Base-by-base conservation (phyloP, 2,329 filamentous ascomycete species). In the Chrysoporthe austroafricana region DNA sequence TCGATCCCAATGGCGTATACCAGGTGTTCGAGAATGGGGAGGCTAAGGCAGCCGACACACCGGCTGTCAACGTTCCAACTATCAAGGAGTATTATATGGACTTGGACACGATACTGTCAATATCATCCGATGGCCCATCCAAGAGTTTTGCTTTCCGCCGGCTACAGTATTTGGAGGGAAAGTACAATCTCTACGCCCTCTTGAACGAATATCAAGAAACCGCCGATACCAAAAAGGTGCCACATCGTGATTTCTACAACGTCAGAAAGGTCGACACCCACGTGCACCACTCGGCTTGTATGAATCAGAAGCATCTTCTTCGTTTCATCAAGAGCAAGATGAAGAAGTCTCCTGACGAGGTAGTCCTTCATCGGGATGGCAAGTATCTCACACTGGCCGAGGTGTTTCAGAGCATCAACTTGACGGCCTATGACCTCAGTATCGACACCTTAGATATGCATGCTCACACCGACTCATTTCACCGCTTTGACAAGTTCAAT, bases 241-340 rank as follows among this genome's bases (percentile, higher is more conserved):
- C 96, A 2, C 96, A 99, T 79, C 90, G 96, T 82, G 96, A 99
- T 79, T 99, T 99, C 77, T 99, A 99, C 83, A 99, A 99, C 76
- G 96, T 99, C 61, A 88, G 96, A 76, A 99, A 99, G 79, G 96
- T 99, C 62, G 96, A 99, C 77, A 99, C 96, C 9, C 96, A 99
- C 85, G 96, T 99, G 73, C 96, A 99, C 77, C 96, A 99, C 79
- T 99, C 96, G 18, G 96, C 96, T 34, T 99, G 96, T 78, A 99
- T 99, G 96, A 99, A 99, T 77, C 96, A 99, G 79, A 99, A 99
- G 81, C 96, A 99, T 85, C 82, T 99, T 67, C 83, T 99, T 69
- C 93, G 96, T 65, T 99, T 99, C 80, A 99, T 99, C 83, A 99
- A 99, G 81, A 97, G 94, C 80, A 99, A 99, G 82, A 97, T 99